phyloP scores from a whole-genome alignment of 1,284 basidiomycete species.

The Ceratobasidium papillatum region DNA sequence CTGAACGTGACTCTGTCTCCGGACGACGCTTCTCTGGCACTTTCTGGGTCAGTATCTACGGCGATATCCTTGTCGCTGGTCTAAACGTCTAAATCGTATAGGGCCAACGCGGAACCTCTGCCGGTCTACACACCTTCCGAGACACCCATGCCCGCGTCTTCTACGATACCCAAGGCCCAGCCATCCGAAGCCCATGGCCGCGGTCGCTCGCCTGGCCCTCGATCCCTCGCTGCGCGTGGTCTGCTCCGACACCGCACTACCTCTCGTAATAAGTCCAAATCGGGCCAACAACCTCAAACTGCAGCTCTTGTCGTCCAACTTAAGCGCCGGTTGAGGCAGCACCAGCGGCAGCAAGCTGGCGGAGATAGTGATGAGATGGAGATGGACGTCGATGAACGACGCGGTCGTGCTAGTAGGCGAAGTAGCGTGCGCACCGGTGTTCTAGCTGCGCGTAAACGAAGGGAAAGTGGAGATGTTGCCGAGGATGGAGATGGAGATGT shows the following conservation, averaged over 20 bases:
- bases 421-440: slow-evolving; percentile 20
- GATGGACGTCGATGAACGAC: slow-evolving; percentile 16
- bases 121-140: slow-evolving; percentile 26
- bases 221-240: slow-evolving; percentile 23
- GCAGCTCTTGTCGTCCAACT: slow-evolving; percentile 23
- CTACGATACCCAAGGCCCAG: slow-evolving; percentile 25
- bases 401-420: neutral
- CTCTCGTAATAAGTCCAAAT: slow-evolving; percentile 17
- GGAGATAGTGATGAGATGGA: slow-evolving; percentile 5
- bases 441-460: slow-evolving; percentile 6
- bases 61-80: neutral
- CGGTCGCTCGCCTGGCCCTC: slow-evolving; percentile 27
- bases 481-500: slow-evolving; percentile 24
- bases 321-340: slow-evolving; percentile 9
- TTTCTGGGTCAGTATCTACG: neutral
- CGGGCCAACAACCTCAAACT: slow-evolving; percentile 9
- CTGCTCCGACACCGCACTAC: slow-evolving; percentile 20
- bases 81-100: neutral
- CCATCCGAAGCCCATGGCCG: slow-evolving; percentile 1
- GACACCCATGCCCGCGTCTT: neutral
- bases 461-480: neutral
- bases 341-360: neutral
- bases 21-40: slow-evolving; percentile 3
- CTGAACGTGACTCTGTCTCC: neutral
- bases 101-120: slow-evolving; percentile 10